Conservation (phyloP, 306 rosid genomes). For the Glycine tomentella region DNA sequence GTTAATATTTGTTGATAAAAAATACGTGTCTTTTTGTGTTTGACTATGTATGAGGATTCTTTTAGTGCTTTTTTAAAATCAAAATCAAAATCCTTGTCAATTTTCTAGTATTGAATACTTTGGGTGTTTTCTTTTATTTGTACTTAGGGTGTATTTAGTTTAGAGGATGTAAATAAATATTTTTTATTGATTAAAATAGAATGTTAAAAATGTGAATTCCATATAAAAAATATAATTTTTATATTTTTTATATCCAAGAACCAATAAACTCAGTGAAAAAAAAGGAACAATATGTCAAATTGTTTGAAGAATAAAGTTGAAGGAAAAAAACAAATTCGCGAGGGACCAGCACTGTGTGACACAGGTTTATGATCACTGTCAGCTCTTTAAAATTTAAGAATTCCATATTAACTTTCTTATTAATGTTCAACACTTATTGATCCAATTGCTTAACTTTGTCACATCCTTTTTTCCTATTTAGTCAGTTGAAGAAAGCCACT, state of each 20-base stretch:
- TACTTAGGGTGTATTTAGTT: no score
- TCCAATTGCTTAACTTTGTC: background rate
- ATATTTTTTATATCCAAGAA: background rate
- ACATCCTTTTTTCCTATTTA: constrained; percentile 5
- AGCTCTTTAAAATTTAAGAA: background rate
- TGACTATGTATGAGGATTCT: background rate
- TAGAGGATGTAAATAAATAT: no score
- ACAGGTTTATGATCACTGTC: background rate
- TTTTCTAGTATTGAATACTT: background rate
- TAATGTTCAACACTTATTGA: background rate
- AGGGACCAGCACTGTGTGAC: background rate
- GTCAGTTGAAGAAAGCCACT: constrained; percentile 20
- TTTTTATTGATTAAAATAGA: no score
- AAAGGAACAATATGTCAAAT: background rate
- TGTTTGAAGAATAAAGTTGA: background rate
- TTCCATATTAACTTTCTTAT: background rate
- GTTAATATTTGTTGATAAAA: background rate
- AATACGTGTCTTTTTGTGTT: no score
- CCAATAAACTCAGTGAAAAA: background rate
- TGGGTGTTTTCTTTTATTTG: no score
- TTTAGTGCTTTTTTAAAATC: no score
- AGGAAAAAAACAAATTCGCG: background rate
- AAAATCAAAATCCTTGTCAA: background rate
- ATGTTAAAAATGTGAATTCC: no score
- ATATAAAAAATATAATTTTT: no score